Evolutionary conservation across 371 early-diverging fungal species (phyloP).

Genomic region (Apophysomyces sp.): DNA sequence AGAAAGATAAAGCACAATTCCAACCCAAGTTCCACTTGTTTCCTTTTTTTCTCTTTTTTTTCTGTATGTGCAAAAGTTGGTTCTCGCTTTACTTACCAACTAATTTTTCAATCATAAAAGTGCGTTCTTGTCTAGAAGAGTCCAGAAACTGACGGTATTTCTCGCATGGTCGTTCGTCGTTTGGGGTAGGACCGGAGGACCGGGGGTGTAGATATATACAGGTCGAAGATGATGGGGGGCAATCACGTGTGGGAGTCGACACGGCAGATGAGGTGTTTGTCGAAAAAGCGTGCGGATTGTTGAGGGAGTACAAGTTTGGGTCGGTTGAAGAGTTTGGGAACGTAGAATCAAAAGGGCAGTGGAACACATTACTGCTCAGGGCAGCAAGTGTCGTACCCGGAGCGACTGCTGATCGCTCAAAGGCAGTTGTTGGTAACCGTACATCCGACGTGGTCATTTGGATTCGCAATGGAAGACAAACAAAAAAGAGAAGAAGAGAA

Average conservation of each 20-base stretch:
- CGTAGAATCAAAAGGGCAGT: not conserved
- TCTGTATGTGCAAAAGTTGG: not conserved
- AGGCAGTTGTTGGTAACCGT: constrained; percentile 12
- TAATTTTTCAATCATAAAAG: constrained; percentile 30
- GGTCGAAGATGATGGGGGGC: not conserved
- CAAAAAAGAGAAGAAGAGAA: not conserved
- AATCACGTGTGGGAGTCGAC: not conserved
- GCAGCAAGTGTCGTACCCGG: constrained; percentile 5
- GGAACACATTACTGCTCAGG: constrained; percentile 1
- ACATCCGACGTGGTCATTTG: constrained; percentile 24
- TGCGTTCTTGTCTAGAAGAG: constrained; percentile 22
- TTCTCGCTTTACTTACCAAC: constrained; percentile 19
- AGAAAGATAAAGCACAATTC: too few species aligned
- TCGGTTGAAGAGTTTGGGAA: constrained; percentile 6
- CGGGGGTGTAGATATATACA: constrained; percentile 1
- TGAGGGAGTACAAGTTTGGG: constrained; percentile 12
- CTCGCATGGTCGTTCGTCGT: constrained; percentile 16
- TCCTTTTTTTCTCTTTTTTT: not conserved
- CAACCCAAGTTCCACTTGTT: not conserved
- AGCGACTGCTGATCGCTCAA: constrained; percentile 10
- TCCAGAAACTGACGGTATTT: constrained; percentile 18
- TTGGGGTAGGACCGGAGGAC: constrained; percentile 3
- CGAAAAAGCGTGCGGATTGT: not conserved
- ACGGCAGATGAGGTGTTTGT: constrained; percentile 3
- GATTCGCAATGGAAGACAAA: constrained; percentile 1